phyloP scores from a whole-genome alignment of 2,329 filamentous ascomycete species.

The Phyllosticta ampelicida region DNA sequence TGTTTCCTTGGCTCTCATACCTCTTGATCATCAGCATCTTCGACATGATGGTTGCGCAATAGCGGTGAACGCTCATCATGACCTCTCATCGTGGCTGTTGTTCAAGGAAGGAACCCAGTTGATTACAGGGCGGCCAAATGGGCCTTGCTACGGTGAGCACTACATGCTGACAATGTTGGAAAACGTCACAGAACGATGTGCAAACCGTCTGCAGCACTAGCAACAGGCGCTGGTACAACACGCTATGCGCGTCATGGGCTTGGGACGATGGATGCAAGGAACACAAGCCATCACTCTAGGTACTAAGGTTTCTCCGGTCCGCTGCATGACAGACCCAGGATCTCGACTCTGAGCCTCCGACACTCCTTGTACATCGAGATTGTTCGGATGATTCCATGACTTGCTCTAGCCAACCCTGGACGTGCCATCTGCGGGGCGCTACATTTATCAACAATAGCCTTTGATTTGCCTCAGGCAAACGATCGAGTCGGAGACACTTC shows the following conservation, averaged over 20 bases:
- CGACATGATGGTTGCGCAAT: conserved; percentile 24
- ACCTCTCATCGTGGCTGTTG: conserved; percentile 2
- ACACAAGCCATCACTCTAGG: not conserved
- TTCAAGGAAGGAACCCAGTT: not conserved
- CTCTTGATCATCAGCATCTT: conserved; percentile 25
- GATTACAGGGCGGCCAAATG: not conserved
- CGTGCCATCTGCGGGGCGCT: not conserved
- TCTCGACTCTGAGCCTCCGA: not conserved
- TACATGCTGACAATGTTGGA: not conserved
- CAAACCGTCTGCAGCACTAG: not conserved
- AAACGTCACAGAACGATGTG: not conserved
- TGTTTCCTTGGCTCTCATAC: not conserved
- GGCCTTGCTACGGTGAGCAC: not conserved
- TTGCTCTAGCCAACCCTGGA: not conserved
- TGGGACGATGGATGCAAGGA: not conserved
- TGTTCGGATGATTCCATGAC: not conserved
- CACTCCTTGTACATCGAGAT: not conserved
- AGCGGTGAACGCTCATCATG: conserved; percentile 30
- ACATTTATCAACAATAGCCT: not conserved
- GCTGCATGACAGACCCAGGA: not conserved
- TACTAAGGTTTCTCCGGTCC: not conserved
- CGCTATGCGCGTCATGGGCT: not conserved
- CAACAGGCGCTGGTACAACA: not conserved
- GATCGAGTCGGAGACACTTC: not conserved
- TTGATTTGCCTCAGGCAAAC: not conserved